phyloP scores from a whole-genome alignment of 306 rosid genomes.

The Malus sylvestris region DNA sequence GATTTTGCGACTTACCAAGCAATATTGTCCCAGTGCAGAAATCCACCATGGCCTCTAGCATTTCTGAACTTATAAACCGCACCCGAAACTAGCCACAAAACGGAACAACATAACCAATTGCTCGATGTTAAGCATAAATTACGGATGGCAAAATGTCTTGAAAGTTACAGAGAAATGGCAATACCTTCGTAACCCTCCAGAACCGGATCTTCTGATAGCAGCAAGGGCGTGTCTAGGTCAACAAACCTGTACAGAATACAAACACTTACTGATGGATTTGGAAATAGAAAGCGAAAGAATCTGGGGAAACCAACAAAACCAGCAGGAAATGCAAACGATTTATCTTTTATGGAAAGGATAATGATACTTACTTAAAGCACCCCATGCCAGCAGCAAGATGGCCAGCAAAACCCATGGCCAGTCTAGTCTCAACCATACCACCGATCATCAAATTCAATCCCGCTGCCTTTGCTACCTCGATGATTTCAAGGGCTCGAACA shows the following conservation, averaged over 20 bases:
- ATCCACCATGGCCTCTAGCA: slow-evolving; percentile 84
- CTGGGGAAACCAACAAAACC: not conserved
- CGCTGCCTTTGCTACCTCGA: slow-evolving; percentile 53
- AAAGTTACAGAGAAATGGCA: not conserved
- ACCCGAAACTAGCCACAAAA: slow-evolving; percentile 52
- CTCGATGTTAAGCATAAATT: not conserved
- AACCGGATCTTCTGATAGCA: slow-evolving; percentile 77
- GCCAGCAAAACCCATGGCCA: slow-evolving; percentile 90
- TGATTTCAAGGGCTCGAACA: slow-evolving; percentile 70
- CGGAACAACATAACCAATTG: not conserved
- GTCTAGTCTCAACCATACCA: slow-evolving; percentile 91
- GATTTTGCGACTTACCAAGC: slow-evolving; percentile 38
- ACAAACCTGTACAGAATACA: slow-evolving; percentile 44
- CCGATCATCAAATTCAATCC: slow-evolving; percentile 76
- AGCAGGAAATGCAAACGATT: not conserved
- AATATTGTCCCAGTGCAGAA: slow-evolving; percentile 78
- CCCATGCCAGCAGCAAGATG: slow-evolving; percentile 93
- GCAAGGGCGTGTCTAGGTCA: slow-evolving; percentile 77
- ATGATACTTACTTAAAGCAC: slow-evolving; percentile 51
- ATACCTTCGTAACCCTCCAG: slow-evolving; percentile 82
- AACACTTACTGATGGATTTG: not conserved
- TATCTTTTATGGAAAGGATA: not conserved
- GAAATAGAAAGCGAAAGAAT: not conserved
- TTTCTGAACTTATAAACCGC: slow-evolving; percentile 65
- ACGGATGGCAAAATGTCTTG: not conserved